A percentile compares a stretch with the other conserved stretches of the same genome.
Conservation (phyloP, 164 flowering plant species). For the Brasenia schreberi region DNA sequence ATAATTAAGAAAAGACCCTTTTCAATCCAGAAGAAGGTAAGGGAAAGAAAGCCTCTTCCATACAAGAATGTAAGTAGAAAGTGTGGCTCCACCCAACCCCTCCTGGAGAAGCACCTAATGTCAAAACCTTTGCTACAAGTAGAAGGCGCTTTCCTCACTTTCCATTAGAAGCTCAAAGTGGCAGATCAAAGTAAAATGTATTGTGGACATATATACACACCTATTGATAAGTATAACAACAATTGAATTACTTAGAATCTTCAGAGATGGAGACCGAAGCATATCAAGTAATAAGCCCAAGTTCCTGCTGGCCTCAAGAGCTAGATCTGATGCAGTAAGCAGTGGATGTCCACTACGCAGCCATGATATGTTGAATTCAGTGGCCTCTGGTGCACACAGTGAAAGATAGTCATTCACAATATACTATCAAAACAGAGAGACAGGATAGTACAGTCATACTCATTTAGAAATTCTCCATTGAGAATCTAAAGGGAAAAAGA, state of each 20-base stretch:
- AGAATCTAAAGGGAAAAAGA: not conserved
- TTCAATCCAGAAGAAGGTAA: no score
- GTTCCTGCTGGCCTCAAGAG: conserved; percentile 79
- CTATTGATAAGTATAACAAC: conserved; percentile 70
- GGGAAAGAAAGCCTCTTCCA: no score
- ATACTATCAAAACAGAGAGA: not conserved
- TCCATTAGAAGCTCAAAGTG: no score
- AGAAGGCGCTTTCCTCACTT: not conserved
- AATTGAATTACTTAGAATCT: conserved; percentile 49
- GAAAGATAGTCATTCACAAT: not conserved
- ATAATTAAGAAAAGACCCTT: no score
- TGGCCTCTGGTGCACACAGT: conserved; percentile 17
- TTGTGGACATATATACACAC: conserved; percentile 19
- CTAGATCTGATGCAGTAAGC: conserved; percentile 66
- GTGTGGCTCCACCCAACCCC: no score
- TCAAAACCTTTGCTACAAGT: no score
- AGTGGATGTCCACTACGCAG: conserved; percentile 86
- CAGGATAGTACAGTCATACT: not conserved
- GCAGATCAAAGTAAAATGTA: not conserved
- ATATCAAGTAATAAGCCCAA: conserved; percentile 77
- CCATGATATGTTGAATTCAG: conserved; percentile 72
- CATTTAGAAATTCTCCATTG: not conserved
- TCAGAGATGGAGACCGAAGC: conserved; percentile 63
- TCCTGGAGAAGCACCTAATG: no score
- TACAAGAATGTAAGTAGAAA: no score